Conservation (phyloP, 202 grass and related monocot species). For the Eragrostis tef region DNA sequence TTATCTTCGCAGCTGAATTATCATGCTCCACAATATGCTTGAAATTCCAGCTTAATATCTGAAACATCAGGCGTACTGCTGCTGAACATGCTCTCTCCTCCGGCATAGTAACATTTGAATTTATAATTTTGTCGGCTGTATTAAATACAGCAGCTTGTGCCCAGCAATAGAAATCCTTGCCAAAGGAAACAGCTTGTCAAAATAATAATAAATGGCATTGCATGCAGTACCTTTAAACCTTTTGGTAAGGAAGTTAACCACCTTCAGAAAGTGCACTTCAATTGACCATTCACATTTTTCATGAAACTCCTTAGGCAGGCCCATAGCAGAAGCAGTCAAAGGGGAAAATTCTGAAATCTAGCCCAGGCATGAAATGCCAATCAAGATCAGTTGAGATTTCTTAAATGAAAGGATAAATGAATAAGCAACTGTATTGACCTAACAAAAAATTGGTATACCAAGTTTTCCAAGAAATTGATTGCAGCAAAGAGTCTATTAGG, state of each 20-base stretch:
- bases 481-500: slow-evolving; percentile 69
- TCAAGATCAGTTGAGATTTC: slow-evolving; percentile 17
- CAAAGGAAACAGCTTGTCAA: slow-evolving; percentile 48
- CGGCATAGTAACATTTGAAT: slow-evolving; percentile 56
- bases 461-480: slow-evolving; percentile 80
- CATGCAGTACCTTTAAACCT: slow-evolving; percentile 2
- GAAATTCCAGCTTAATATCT: slow-evolving; percentile 95
- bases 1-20: slow-evolving; percentile 57
- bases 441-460: slow-evolving; percentile 60
- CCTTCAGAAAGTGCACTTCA: slow-evolving; percentile 96
- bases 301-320: slow-evolving; percentile 90
- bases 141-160: slow-evolving; percentile 79
- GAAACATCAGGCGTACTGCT: slow-evolving; percentile 82
- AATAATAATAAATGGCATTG: slow-evolving; percentile 31
- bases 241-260: slow-evolving; percentile 39
- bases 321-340: slow-evolving; percentile 87
- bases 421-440: slow-evolving; percentile 29
- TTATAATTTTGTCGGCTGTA: slow-evolving; percentile 68
- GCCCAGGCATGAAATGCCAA: slow-evolving; percentile 43
- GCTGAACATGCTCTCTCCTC: slow-evolving; percentile 83
- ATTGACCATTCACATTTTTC: slow-evolving; percentile 76
- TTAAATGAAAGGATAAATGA: slow-evolving; percentile 23
- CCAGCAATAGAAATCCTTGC: slow-evolving; percentile 96
- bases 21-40: slow-evolving; percentile 55
- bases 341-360: slow-evolving; percentile 96